These are phyloP conservation scores for Bryoerythrophyllum caledonicum DNA, from an alignment of 225 moss, liverwort and hornwort species.

Conservation along the genomic window DNA sequence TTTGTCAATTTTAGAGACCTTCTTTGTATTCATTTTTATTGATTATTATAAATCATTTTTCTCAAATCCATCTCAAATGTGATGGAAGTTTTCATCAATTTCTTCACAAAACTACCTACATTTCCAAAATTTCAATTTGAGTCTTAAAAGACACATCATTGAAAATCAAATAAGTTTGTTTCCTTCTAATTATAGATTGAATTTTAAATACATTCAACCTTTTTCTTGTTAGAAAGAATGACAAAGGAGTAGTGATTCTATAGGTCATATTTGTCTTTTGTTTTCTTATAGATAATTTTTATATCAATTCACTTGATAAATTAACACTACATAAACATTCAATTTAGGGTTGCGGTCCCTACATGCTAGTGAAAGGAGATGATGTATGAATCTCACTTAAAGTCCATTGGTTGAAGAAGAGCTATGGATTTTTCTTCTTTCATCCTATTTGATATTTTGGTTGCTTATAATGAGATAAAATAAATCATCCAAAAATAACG, in stretches of 20 bases:
- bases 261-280: background rate
- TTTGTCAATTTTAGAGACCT: background rate
- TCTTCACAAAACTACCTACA: fast-evolving
- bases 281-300: background rate
- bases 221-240: background rate
- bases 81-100: background rate
- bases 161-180: background rate
- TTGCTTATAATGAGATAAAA: background rate
- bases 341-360: background rate
- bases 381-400: background rate
- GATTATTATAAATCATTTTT: background rate
- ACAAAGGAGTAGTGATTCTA: background rate
- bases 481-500: background rate
- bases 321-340: background rate
- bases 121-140: background rate
- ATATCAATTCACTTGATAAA: background rate
- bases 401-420: background rate
- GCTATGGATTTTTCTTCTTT: fast-evolving
- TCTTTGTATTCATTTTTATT: background rate
- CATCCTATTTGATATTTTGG: fast-evolving
- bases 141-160: background rate
- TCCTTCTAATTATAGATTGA: no score
- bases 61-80: background rate
- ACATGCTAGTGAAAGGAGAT: background rate
- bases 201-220: background rate